Conservation (phyloP, 352 stramenopile species). For the Phytophthora meadii region DNA sequence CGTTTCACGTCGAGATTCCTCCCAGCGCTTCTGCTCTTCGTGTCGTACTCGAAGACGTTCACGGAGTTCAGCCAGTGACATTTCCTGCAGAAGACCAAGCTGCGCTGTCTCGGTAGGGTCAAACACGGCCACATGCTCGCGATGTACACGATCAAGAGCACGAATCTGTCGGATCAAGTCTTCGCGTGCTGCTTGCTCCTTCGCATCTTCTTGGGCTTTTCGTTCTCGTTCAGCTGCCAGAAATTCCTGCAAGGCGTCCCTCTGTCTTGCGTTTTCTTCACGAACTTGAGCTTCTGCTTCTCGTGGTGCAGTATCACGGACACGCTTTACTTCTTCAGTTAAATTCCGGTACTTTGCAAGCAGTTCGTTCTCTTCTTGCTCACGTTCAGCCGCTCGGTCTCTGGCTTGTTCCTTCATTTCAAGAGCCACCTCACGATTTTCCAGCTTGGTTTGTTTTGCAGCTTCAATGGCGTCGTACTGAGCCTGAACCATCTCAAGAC, state of each 20-base stretch:
- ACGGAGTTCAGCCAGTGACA: constrained; percentile 89
- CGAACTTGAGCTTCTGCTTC: constrained; percentile 74
- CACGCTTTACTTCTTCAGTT: constrained; percentile 74
- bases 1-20: constrained; percentile 66
- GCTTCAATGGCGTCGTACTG: constrained; percentile 83
- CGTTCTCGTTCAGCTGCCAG: constrained; percentile 64
- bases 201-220: constrained; percentile 63
- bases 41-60: constrained; percentile 87
- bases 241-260: constrained; percentile 73
- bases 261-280: constrained; percentile 64
- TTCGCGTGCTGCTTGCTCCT: constrained; percentile 78
- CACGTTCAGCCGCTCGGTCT: constrained; percentile 68
- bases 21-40: constrained; percentile 68
- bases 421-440: constrained; percentile 84
- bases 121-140: constrained; percentile 86
- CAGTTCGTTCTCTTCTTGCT: constrained; percentile 62
- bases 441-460: constrained; percentile 65
- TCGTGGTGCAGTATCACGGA: constrained; percentile 80
- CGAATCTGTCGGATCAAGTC: constrained; percentile 89
- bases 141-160: constrained; percentile 80
- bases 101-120: constrained; percentile 91
- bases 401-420: constrained; percentile 82
- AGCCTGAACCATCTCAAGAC: constrained; percentile 85
- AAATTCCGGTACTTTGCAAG: constrained; percentile 61
- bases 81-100: constrained; percentile 91